Evolutionary conservation across 2,329 filamentous ascomycete genomes (phyloP).

Genomic region (Ustulina deusta): DNA sequence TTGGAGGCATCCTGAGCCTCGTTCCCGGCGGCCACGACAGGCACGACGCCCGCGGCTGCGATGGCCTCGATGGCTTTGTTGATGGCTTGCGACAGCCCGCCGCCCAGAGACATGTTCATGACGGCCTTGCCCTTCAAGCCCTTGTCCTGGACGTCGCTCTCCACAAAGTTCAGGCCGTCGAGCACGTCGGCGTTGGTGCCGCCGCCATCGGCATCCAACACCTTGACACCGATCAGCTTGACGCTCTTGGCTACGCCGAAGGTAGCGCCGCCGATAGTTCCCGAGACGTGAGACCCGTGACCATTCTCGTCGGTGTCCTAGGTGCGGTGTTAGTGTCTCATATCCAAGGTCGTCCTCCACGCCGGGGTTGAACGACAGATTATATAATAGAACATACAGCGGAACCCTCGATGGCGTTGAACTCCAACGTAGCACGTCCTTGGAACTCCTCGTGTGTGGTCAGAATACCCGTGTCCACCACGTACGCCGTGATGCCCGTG

Average conservation of each 20-base stretch:
- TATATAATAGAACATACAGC: slow-evolving; percentile 53
- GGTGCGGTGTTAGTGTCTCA: slow-evolving; percentile 36
- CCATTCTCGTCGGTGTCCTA: slow-evolving; percentile 68
- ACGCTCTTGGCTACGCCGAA: slow-evolving; percentile 73
- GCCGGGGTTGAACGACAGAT: neutral
- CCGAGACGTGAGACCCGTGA: slow-evolving; percentile 73
- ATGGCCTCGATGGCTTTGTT: slow-evolving; percentile 67
- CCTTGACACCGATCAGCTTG: slow-evolving; percentile 70
- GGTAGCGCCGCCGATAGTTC: slow-evolving; percentile 69
- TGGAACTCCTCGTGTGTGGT: slow-evolving; percentile 67
- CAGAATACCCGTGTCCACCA: slow-evolving; percentile 75
- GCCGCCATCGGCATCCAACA: slow-evolving; percentile 63
- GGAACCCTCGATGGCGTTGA: slow-evolving; percentile 62
- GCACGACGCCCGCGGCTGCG: slow-evolving; percentile 63
- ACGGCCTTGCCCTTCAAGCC: slow-evolving; percentile 65
- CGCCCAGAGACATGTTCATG: slow-evolving; percentile 74
- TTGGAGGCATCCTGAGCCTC: slow-evolving; percentile 63
- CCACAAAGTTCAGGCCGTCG: slow-evolving; percentile 69
- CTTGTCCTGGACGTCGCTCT: slow-evolving; percentile 58
- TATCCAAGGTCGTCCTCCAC: neutral
- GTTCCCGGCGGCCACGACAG: slow-evolving; percentile 72
- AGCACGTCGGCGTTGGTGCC: slow-evolving; percentile 67
- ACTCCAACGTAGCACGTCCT: slow-evolving; percentile 65
- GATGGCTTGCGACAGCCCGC: slow-evolving; percentile 60
- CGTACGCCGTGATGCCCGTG: slow-evolving; percentile 68